These are phyloP conservation scores for Claviceps pazoutovae DNA, from an alignment of 2,329 filamentous ascomycete genomes.

Conservation along the genomic window DNA sequence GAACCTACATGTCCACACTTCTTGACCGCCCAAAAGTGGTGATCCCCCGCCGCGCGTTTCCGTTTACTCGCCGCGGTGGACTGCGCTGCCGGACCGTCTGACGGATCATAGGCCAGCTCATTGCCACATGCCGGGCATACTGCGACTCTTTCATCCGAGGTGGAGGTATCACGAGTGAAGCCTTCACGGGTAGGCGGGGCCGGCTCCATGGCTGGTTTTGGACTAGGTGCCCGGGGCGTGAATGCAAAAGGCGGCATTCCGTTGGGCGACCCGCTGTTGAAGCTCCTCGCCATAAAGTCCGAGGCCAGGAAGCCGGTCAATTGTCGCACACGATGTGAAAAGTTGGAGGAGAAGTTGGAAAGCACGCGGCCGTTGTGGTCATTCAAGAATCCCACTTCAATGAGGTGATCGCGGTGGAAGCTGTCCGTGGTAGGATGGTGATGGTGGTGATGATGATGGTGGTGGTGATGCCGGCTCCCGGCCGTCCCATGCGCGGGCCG, in stretches of 20 bases:
- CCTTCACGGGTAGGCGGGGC: slow-evolving; percentile 55
- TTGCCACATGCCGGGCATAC: slow-evolving; percentile 78
- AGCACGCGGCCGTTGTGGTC: slow-evolving; percentile 6
- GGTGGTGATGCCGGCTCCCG: slow-evolving; percentile 5
- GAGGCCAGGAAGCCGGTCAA: slow-evolving; percentile 15
- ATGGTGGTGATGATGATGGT: slow-evolving; percentile 8
- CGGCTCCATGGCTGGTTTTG: slow-evolving; percentile 42
- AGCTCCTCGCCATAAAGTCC: slow-evolving; percentile 10
- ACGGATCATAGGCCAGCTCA: slow-evolving; percentile 63
- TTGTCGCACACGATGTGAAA: slow-evolving; percentile 13
- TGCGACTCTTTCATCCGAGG: slow-evolving; percentile 52
- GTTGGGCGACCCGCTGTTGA: slow-evolving; percentile 6
- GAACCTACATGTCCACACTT: slow-evolving; percentile 73
- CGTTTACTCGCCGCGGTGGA: slow-evolving; percentile 18
- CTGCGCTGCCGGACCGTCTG: slow-evolving; percentile 16
- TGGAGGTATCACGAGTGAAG: slow-evolving; percentile 58
- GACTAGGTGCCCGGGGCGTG: slow-evolving; percentile 19
- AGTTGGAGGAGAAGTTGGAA: slow-evolving; percentile 9
- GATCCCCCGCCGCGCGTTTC: slow-evolving; percentile 45
- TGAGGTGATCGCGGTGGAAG: slow-evolving; percentile 11
- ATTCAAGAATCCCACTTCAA: slow-evolving; percentile 14
- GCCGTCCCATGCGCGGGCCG: slow-evolving; percentile 2
- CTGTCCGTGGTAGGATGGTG: slow-evolving; percentile 2
- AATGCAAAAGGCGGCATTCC: slow-evolving; percentile 17
- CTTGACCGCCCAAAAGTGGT: slow-evolving; percentile 86